Evolutionary conservation across 1,284 basidiomycete species (phyloP).

Genomic region (Austropuccinia psidii): DNA sequence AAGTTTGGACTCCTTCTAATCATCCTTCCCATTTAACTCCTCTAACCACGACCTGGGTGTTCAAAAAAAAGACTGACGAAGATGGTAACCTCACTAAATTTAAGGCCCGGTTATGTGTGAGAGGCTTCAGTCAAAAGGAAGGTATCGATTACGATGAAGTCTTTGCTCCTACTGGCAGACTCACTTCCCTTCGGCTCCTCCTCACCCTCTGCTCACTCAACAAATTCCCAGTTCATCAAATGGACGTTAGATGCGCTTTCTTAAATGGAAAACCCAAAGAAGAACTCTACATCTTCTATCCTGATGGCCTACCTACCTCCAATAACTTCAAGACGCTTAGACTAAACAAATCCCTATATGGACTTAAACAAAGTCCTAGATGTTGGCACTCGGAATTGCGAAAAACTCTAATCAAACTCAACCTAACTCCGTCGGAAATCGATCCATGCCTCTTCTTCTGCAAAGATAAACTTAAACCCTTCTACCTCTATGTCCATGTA

Average conservation of each 20-base stretch:
- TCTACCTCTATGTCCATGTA: background rate
- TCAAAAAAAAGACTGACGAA: conserved; percentile 48
- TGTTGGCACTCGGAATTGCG: background rate
- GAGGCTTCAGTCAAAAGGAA: conserved; percentile 51
- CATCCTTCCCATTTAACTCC: conserved; percentile 40
- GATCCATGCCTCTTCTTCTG: background rate
- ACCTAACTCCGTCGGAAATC: background rate
- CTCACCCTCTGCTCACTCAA: conserved; percentile 48
- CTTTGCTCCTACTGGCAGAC: conserved; percentile 49
- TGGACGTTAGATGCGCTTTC: conserved; percentile 51
- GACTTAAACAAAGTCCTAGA: background rate
- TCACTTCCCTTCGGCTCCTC: conserved; percentile 47
- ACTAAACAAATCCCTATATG: background rate
- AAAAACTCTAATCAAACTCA: background rate
- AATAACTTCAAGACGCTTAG: background rate
- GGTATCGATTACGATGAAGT: conserved; percentile 52
- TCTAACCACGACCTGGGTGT: conserved; percentile 48
- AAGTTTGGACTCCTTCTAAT: background rate
- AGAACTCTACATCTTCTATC: conserved; percentile 48
- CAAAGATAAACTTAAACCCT: background rate
- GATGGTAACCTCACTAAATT: conserved; percentile 45
- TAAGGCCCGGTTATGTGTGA: conserved; percentile 51
- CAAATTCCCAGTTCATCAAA: conserved; percentile 48
- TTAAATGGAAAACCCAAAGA: conserved; percentile 51
- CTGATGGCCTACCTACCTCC: conserved; percentile 40